Evolutionary conservation across 306 rosid species (phyloP), one percentile per base, ranked within the genome.

Genomic region (Vigna trinervia): DNA sequence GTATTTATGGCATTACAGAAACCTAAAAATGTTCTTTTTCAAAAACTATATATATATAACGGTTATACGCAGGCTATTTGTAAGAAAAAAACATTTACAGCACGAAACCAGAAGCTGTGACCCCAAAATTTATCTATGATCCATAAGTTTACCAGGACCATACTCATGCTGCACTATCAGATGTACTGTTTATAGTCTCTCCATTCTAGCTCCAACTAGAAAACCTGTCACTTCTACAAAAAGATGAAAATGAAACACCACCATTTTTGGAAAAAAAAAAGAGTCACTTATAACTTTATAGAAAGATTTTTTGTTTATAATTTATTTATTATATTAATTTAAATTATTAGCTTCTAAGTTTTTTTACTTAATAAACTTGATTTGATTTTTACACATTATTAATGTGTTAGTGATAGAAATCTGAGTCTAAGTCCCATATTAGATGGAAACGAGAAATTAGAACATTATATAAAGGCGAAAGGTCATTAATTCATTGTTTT

Each of bases 221-320:
- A 48, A 69, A 13, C 13, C 14, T 1, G 56, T 28, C 43, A 69
- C 73, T 68, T 67, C 54, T 5, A 43, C 19, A 20, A 39, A 41
- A 66, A 20, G 32, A 43, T 10, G 54, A 66, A 66, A 66, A 43
- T 20, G 58, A 68, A 68, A 70, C 63, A 52, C 13, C 45, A 32
- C 48, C 48, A 9, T 30, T 50, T n/a, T 26, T 1, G 6, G 26
- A 30, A 4, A 30, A 30, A 23, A 50, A 69, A 15, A 28, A 15
- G 28, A 15, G 28, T 48, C n/a, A 15, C 8, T 38, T 28, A 69
- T 45, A 68, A 20, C 69, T 63, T 38, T 6, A 58, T 7, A n/a
- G 1, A 5, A 58, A 26, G 7, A 58, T 58, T 57, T 57, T 12
- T 13, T 0, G 1, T 60, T 30, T 28, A 48, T 3, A 4, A 47